A percentile compares a stretch with the other conserved stretches of the same genome.
phyloP scores from a whole-genome alignment of 2,329 filamentous ascomycete genomes.

The Aulographum hederae region DNA sequence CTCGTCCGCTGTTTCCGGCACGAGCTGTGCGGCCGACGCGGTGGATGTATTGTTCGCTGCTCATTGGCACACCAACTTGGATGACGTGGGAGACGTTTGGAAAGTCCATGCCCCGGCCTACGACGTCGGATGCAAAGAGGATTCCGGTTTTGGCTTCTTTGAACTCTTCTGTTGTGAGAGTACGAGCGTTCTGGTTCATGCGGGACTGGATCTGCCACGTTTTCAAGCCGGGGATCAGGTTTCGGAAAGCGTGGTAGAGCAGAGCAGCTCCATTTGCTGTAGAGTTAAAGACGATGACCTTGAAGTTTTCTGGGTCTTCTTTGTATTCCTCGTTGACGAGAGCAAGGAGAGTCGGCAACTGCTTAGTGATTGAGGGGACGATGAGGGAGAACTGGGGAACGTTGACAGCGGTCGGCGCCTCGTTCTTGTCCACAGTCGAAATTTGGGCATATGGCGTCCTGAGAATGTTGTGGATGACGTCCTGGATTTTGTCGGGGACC shows the following conservation, averaged over 20 bases:
- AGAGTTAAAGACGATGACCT: conserved; percentile 87
- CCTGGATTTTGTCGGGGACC: conserved; percentile 65
- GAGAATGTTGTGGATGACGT: conserved; percentile 60
- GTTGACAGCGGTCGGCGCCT: conserved; percentile 65
- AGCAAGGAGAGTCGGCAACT: conserved; percentile 60
- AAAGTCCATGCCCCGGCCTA: conserved; percentile 34
- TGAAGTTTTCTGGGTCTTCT: conserved; percentile 41
- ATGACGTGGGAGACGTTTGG: conserved; percentile 33
- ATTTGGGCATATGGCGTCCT: conserved; percentile 75
- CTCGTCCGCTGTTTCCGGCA: conserved; percentile 39
- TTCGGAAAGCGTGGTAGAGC: conserved; percentile 39
- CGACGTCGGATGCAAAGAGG: conserved; percentile 31
- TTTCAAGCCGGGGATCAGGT: conserved; percentile 22
- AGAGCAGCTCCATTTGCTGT: conserved; percentile 57
- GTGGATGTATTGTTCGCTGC: conserved; percentile 30
- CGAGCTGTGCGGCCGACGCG: conserved; percentile 37
- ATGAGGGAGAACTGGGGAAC: conserved; percentile 65
- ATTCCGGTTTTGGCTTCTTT: conserved; percentile 39
- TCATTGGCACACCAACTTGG: conserved; percentile 27
- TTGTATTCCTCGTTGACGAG: conserved; percentile 37
- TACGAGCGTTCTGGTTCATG: conserved; percentile 52
- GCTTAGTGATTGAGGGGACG: conserved; percentile 53
- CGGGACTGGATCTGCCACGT: conserved; percentile 59
- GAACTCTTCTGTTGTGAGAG: conserved; percentile 54
- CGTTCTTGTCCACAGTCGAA: conserved; percentile 68